A percentile compares a stretch with the other conserved stretches of the same genome.
Conservation (phyloP, 1,284 basidiomycete genomes). For the Ceratobasidium sp. region DNA sequence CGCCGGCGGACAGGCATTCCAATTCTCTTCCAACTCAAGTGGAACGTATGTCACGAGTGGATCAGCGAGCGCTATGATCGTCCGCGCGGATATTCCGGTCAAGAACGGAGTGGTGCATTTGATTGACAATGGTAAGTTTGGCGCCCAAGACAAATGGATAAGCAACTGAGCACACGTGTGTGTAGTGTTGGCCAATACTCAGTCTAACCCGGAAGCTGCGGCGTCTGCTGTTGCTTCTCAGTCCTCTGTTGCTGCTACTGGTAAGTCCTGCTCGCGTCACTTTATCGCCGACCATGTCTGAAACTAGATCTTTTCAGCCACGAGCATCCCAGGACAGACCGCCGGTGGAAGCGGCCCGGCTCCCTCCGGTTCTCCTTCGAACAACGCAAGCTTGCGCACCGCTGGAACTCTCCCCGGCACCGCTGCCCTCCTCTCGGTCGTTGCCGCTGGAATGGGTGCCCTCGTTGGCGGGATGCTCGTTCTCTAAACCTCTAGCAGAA, state of each 20-base stretch:
- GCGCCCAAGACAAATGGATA: not conserved
- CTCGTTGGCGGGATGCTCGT: constrained; percentile 40
- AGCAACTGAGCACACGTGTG: constrained; percentile 59
- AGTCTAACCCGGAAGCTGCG: constrained; percentile 66
- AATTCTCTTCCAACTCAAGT: constrained; percentile 68
- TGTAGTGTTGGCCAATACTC: constrained; percentile 73
- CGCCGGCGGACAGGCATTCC: constrained; percentile 71
- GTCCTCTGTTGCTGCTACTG: constrained; percentile 53
- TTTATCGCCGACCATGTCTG: not conserved
- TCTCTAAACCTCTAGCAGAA: constrained; percentile 24
- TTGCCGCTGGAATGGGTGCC: constrained; percentile 38
- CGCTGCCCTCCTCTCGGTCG: constrained; percentile 23
- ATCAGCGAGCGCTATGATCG: constrained; percentile 69
- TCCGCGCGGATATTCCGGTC: constrained; percentile 73
- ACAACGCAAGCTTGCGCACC: constrained; percentile 22
- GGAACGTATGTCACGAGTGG: constrained; percentile 73
- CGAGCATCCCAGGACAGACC: constrained; percentile 14
- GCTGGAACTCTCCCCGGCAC: constrained; percentile 27
- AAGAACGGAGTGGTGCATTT: constrained; percentile 78
- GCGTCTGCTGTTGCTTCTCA: constrained; percentile 65
- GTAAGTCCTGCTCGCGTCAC: not conserved
- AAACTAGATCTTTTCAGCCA: not conserved
- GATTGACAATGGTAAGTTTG: constrained; percentile 25
- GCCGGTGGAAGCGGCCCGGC: constrained; percentile 9
- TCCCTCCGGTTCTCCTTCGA: constrained; percentile 17